Evolutionary conservation across 768 basidiomycete species (phyloP), one percentile per base, ranked within the genome.

Genomic region (Dendrothele bispora): DNA sequence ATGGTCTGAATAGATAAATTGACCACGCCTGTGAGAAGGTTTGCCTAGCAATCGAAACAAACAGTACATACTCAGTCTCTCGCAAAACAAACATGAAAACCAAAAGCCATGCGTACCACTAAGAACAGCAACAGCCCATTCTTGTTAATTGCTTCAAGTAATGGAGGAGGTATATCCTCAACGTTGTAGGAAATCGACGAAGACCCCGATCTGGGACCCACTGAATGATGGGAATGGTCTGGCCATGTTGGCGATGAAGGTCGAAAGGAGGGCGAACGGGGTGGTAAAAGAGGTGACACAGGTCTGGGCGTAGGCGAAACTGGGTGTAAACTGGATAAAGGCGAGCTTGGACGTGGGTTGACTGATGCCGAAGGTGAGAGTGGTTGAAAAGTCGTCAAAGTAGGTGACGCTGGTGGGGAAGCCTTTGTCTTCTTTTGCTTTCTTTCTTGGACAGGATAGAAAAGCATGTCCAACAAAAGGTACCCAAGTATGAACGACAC

Each of bases 91-190:
- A 12, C 50, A 26, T 12, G 8, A 41, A 17, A 26, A 26, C 45
- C 29, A 10, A 11, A 37, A 39, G 40, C 5, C 29, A 17, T 10
- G 77, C 89, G 52, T 54, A 93, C 95, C 20, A 88, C 51, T 1
- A 99, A 77, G 65, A 99, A 99, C 18, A 95, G 57, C 5, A 72
- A 67, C 10, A 98, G 66, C 0, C 87, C 81, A 53, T 98, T 94
- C 50, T 70, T 75, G 61, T 98, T 98, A 42, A 97, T 72, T 1
- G 90, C 90, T 22, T 88, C 83, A 12, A 98, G 69, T 24, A 98
- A 67, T 21, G 64, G 57, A 1, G 79, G 80, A 3, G 81, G 64
- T 12, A 66, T 48, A 8, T 32, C 40, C 14, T 18, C n/a, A n/a
- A n/a, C n/a, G n/a, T n/a, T n/a, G n/a, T n/a, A n/a, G n/a, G n/a